phyloP scores from a whole-genome alignment of 2,329 filamentous ascomycete species.

The Paraconiothyrium brasiliense region DNA sequence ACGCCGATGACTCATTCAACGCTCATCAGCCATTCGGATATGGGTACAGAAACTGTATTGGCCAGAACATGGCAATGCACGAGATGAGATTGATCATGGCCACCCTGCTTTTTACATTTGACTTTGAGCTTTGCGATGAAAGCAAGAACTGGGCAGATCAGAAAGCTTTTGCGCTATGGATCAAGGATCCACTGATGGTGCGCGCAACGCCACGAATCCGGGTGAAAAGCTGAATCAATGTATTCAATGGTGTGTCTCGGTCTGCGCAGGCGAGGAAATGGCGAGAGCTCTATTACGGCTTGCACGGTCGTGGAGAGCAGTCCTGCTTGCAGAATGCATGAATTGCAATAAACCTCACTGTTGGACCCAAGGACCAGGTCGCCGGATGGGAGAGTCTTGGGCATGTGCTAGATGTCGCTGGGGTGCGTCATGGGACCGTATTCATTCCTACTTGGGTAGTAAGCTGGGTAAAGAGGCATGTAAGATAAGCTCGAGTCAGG shows the following conservation, averaged over 20 bases:
- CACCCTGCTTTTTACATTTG: constrained; percentile 42
- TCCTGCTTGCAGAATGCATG: too few relatives aligned
- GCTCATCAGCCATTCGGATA: constrained; percentile 22
- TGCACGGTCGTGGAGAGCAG: too few relatives aligned
- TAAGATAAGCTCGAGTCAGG: not conserved
- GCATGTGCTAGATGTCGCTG: not conserved
- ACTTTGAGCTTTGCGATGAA: constrained; percentile 35
- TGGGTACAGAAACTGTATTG: constrained; percentile 9
- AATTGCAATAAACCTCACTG: not conserved
- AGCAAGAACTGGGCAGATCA: constrained; percentile 27
- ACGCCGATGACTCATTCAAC: not conserved
- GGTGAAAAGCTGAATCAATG: not conserved
- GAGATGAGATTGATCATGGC: constrained; percentile 46
- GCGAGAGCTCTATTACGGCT: too few relatives aligned
- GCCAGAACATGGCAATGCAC: constrained; percentile 27
- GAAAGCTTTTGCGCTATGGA: constrained; percentile 40
- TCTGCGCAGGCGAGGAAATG: too few relatives aligned
- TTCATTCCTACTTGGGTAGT: not conserved
- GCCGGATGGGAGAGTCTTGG: not conserved
- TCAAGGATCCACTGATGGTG: constrained; percentile 33
- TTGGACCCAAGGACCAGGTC: not conserved
- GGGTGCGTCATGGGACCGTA: not conserved
- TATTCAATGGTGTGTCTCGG: too few relatives aligned
- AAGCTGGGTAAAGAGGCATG: not conserved
- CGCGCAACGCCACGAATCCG: not conserved